Evolutionary conservation across 352 stramenopile genomes (phyloP), one percentile per base, ranked within the genome.

Genomic region (Phytophthora cryptogea): DNA sequence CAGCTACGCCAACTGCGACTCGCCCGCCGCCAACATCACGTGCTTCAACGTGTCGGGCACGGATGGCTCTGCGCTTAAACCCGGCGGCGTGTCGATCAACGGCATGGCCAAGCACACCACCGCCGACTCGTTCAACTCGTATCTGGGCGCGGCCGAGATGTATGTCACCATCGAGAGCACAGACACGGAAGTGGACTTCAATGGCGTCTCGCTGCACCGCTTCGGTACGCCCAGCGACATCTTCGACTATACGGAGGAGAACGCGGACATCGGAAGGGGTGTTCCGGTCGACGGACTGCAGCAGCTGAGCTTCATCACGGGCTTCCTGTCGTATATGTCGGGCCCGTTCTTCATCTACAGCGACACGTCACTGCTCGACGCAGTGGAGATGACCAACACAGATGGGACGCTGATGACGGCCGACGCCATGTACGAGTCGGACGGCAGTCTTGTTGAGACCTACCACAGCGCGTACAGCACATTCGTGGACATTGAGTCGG

Each of bases 311-410:
- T 92, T 90, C 60, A 72, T 77, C 59, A 75, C 59, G 27, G 83
- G 83, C 37, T 88, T 92, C 57, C 42, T 90, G 28, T 76, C 79
- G 33, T 92, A 83, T 59, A 61, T 92, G 44, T 92, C 83, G 46
- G 86, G 74, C 20, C 80, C 83, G 16, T 62, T 88, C 55, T 92
- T 78, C 55, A 55, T 92, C n/a, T 83, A 78, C 51, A 78, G 79
- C 3, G 63, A 90, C 60, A 59, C 59, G 20, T 74, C 72, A 20
- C 51, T 92, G 33, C 59, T 72, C 0, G 60, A 73, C 3, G 55
- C 30, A 9, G 72, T 92, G 14, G 55, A 78, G 41, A 81, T 92
- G 64, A 92, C 83, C 33, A 82, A 77, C 41, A 40, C 35, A 8
- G 55, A 92, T 45, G 83, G 83, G 35, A 70, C 65, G 6, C 32